Conservation (phyloP, 176 grass and related monocot species). For the Rhynchospora pubera region DNA sequence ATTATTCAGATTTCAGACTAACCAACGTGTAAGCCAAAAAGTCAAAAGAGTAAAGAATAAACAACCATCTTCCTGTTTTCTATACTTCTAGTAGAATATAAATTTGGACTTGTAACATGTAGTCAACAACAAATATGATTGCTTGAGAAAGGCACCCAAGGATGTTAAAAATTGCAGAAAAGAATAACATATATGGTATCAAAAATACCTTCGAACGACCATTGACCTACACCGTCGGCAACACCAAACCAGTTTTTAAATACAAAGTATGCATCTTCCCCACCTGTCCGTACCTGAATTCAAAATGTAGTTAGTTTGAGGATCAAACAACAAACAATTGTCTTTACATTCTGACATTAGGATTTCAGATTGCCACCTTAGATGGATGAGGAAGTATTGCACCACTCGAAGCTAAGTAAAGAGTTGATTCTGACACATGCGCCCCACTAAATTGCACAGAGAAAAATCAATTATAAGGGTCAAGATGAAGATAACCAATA, state of each 20-base stretch:
- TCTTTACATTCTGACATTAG: not conserved
- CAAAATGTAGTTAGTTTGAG: not conserved
- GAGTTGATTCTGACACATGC: slow-evolving; percentile 11
- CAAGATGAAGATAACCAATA: slow-evolving; percentile 2
- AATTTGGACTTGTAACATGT: not conserved
- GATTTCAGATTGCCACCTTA: slow-evolving; percentile 45
- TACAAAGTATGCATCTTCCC: slow-evolving; percentile 96
- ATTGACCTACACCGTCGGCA: slow-evolving; percentile 96
- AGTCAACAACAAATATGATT: not conserved
- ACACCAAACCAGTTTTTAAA: slow-evolving; percentile 81
- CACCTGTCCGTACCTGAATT: slow-evolving; percentile 66
- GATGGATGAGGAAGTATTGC: slow-evolving; percentile 92
- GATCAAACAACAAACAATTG: not conserved
- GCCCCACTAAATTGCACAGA: slow-evolving; percentile 6
- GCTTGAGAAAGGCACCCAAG: not conserved
- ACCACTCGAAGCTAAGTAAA: slow-evolving; percentile 68
- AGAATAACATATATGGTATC: slow-evolving; percentile 13
- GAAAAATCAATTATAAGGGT: not conserved
- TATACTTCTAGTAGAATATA: not conserved
- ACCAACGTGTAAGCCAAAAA: not conserved
- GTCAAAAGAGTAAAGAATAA: not conserved
- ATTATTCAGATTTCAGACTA: not conserved
- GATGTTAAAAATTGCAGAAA: not conserved
- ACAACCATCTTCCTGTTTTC: not conserved
- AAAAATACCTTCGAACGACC: slow-evolving; percentile 88